phyloP scores from a whole-genome alignment of 345 rosid species.

The Salix exigua region DNA sequence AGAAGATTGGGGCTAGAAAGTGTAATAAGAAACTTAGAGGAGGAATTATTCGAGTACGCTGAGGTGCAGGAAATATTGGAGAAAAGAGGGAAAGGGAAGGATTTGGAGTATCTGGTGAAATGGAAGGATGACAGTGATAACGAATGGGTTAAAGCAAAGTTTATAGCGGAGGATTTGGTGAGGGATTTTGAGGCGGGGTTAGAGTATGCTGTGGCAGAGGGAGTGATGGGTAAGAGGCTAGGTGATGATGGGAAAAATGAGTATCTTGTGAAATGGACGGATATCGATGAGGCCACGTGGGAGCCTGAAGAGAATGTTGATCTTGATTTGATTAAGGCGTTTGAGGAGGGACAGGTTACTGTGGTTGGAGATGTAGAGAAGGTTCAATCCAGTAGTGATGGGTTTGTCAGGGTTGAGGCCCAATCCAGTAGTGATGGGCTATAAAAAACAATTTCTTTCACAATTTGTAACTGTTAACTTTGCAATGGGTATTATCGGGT shows the following conservation, averaged over 20 bases:
- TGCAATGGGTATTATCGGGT: neutral
- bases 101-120: slow-evolving; percentile 65
- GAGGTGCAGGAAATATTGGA: slow-evolving; percentile 78
- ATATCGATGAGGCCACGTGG: slow-evolving; percentile 82
- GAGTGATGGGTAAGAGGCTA: slow-evolving; percentile 53
- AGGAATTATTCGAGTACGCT: slow-evolving; percentile 62
- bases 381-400: neutral
- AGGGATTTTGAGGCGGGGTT: slow-evolving; percentile 74
- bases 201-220: slow-evolving; percentile 84
- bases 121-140: slow-evolving; percentile 82
- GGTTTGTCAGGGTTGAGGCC: neutral
- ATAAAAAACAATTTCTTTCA: no score
- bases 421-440: neutral
- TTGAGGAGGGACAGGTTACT: slow-evolving; percentile 28
- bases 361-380: neutral
- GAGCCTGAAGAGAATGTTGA: slow-evolving; percentile 87
- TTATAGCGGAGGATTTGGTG: slow-evolving; percentile 69
- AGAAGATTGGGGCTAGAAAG: slow-evolving; percentile 75
- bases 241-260: slow-evolving; percentile 59
- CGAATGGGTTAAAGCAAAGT: slow-evolving; percentile 64
- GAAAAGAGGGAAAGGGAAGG: slow-evolving; percentile 72
- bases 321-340: slow-evolving; percentile 52
- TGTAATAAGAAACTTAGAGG: slow-evolving; percentile 50
- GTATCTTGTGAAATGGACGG: slow-evolving; percentile 76
- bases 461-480: neutral